Base-by-base conservation (phyloP, 2,329 filamentous ascomycete genomes). In the Coniosporium tulheliwenetii region DNA sequence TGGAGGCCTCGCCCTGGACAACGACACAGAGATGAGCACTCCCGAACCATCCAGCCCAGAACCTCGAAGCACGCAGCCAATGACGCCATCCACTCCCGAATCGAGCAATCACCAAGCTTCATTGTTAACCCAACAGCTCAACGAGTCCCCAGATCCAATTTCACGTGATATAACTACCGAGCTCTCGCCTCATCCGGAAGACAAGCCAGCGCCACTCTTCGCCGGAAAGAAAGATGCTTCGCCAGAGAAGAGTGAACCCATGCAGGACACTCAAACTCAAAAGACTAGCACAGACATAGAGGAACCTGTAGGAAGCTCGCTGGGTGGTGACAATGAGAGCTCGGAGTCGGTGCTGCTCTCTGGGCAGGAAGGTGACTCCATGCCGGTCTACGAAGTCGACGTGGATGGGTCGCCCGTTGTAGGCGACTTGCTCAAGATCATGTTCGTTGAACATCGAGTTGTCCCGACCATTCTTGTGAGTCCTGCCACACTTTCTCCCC, bases 381-480 rank as follows among this genome's bases (percentile, higher is more conserved):
- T 12, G 10, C 14, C 5, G 26, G 26, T 13, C 39, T 71, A 75
- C 43, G 75, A 79, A 46, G 63, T 69, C 12, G 76, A 79, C 47
- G 57, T 67, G 26, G 71, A 79, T 48, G 75, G 76, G 5, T 70
- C 73, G 30, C 83, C 86, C 2, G 86, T 98, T 15, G 91, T 98
- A 9, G 91, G 91, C 39, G 91, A 98, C 59, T 83, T 81, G 52
- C 67, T 98, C 44, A 98, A 98, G 65, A 87, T 91, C 60, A 86
- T 89, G 63, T 96, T 98, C 64, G 87, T 96, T 16, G 81, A 95
- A 59, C 78, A 96, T 60, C 77, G 79, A 48, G 91, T 98, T 47
- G 87, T 98, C 40, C 91, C 91, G 26, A 94, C 86, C 2, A 96
- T 98, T 52, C 64, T 98, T 58, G 86, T 93, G 71, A 71, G 81